Evolutionary conservation across 441 rosid genomes (phyloP).

Genomic region (Gossypium schwendimanii): DNA sequence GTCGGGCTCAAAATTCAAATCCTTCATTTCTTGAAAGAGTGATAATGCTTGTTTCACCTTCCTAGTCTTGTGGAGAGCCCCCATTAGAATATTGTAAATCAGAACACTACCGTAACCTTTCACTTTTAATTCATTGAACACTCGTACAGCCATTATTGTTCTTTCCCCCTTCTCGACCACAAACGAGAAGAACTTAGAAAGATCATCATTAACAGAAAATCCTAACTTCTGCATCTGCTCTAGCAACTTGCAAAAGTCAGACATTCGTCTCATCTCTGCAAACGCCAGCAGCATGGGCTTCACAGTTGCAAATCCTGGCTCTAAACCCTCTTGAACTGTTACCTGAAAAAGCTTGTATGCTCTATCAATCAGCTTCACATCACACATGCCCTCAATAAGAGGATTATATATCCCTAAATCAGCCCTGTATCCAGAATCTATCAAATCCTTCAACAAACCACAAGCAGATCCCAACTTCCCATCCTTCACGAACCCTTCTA

Average conservation of each 20-base stretch:
- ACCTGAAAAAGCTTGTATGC: conserved; percentile 59
- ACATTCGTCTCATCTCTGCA: conserved; percentile 47
- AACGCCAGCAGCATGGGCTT: conserved; percentile 61
- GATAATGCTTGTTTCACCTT: conserved; percentile 49
- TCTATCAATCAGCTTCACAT: conserved; percentile 51
- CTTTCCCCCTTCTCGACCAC: conserved; percentile 42
- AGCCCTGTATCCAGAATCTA: conserved; percentile 78
- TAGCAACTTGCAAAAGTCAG: conserved; percentile 47
- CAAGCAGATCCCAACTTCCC: conserved; percentile 63
- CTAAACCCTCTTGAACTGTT: conserved; percentile 54
- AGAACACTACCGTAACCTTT: conserved; percentile 54
- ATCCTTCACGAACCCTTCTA: conserved; percentile 58
- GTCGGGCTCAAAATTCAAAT: conserved; percentile 40
- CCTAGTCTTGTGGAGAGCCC: conserved; percentile 43
- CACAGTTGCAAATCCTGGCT: conserved; percentile 55
- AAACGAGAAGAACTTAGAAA: conserved; percentile 51
- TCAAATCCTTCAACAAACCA: conserved; percentile 70
- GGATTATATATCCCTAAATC: conserved; percentile 77
- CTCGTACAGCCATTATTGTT: conserved; percentile 44
- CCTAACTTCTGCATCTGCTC: conserved; percentile 46
- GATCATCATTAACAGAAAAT: conserved; percentile 46
- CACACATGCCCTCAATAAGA: conserved; percentile 70
- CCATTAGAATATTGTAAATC: conserved; percentile 61
- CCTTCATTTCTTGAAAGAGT: conserved; percentile 50
- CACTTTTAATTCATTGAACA: conserved; percentile 47